phyloP scores from a whole-genome alignment of 139 green algal species.

The Medakamo hakoo region DNA sequence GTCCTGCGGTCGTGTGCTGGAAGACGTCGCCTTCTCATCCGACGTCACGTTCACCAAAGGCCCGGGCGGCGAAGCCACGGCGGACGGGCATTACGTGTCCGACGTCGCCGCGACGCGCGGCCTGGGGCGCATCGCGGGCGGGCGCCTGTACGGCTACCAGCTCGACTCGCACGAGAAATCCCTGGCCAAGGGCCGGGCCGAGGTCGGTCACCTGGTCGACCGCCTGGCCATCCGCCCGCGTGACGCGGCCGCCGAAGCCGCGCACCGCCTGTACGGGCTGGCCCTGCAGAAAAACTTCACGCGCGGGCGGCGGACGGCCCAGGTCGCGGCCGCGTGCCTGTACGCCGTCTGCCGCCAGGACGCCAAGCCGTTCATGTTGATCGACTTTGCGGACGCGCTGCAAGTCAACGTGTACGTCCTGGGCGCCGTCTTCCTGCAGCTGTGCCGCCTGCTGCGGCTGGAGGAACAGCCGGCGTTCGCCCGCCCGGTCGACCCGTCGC shows the following conservation, averaged over 20 bases:
- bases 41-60: conserved; percentile 81
- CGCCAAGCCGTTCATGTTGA: conserved; percentile 89
- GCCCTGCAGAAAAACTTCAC: conserved; percentile 88
- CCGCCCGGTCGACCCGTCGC: conserved; percentile 77
- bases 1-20: conserved; percentile 71
- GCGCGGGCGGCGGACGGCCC: conserved; percentile 55
- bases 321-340: conserved; percentile 81
- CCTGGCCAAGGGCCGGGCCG: conserved; percentile 45
- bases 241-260: conserved; percentile 46
- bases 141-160: conserved; percentile 52
- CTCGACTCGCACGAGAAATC: conserved; percentile 71
- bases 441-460: conserved; percentile 71
- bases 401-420: conserved; percentile 53
- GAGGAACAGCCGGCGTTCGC: conserved; percentile 68
- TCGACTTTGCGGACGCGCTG: conserved; percentile 89
- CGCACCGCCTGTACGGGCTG: conserved; percentile 66
- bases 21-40: conserved; percentile 68
- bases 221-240: conserved; percentile 57
- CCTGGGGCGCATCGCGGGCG: conserved; percentile 42
- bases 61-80: conserved; percentile 45
- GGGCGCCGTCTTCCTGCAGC: conserved; percentile 78
- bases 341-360: conserved; percentile 95
- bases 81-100: conserved; percentile 73
- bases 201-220: conserved; percentile 66
- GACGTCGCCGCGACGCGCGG: conserved; percentile 36